Evolutionary conservation across 371 early-diverging fungal species (phyloP).

Genomic region (Apophysomyces elegans): DNA sequence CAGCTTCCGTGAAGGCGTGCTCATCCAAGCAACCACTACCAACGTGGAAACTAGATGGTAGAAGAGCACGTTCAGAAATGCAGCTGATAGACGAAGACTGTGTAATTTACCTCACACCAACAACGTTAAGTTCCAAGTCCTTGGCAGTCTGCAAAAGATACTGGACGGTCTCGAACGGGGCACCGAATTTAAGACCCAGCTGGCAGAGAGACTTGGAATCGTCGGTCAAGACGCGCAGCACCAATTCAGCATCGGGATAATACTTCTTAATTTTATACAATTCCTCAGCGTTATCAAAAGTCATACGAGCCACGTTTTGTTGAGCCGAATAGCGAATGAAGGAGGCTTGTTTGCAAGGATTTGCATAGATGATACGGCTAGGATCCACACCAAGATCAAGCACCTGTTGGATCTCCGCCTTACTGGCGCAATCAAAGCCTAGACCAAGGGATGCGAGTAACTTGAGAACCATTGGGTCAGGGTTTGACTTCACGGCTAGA

Average conservation of each 20-base stretch:
- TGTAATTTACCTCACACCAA: conserved; percentile 73
- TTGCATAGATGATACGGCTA: conserved; percentile 92
- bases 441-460: conserved; percentile 84
- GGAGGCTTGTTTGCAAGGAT: conserved; percentile 97
- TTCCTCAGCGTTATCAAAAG: conserved; percentile 98
- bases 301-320: conserved; percentile 88
- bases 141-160: conserved; percentile 76
- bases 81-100: background rate
- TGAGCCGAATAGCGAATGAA: conserved; percentile 86
- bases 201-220: conserved; percentile 92
- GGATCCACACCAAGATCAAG: conserved; percentile 81
- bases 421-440: conserved; percentile 95
- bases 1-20: conserved; percentile 91
- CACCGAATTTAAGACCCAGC: conserved; percentile 97
- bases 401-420: conserved; percentile 85
- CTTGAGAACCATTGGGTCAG: conserved; percentile 85
- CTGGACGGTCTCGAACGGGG: conserved; percentile 73
- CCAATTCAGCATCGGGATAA: conserved; percentile 84
- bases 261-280: conserved; percentile 87
- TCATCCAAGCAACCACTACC: conserved; percentile 94
- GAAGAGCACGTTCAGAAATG: background rate
- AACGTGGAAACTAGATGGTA: conserved; percentile 79
- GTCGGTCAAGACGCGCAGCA: conserved; percentile 94
- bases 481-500: conserved; percentile 94
- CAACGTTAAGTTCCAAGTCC: conserved; percentile 82